Conservation (phyloP, 2,329 filamentous ascomycete species). For the Onygena corvina region DNA sequence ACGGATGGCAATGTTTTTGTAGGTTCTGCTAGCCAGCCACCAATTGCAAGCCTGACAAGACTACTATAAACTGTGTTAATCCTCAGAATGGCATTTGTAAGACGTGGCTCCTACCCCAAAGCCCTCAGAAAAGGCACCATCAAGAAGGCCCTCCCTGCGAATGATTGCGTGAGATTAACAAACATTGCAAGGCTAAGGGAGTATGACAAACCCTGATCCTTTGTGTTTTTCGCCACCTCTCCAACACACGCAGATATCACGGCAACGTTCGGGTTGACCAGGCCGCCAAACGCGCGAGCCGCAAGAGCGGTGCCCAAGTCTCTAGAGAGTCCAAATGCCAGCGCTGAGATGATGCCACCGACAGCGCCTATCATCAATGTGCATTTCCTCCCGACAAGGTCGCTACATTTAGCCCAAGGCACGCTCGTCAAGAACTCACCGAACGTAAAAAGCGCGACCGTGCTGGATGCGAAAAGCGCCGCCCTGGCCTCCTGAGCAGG, state of each 20-base stretch:
- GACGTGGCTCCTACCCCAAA: constrained; percentile 8
- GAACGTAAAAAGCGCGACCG: constrained; percentile 12
- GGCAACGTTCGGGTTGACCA: constrained; percentile 12
- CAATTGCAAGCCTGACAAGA: constrained; percentile 11
- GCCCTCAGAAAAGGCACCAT: constrained; percentile 12
- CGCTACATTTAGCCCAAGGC: constrained; percentile 10
- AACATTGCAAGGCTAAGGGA: not conserved
- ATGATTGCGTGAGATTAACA: not conserved
- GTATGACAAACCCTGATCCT: constrained; percentile 4
- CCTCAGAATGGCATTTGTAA: not conserved
- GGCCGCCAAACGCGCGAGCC: constrained; percentile 10
- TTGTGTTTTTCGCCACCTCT: constrained; percentile 7
- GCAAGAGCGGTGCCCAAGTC: not conserved
- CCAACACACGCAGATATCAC: constrained; percentile 10
- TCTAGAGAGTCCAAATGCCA: constrained; percentile 9
- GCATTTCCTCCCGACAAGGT: constrained; percentile 11
- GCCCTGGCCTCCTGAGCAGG: not conserved
- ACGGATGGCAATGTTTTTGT: constrained; percentile 7
- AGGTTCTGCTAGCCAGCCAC: constrained; percentile 11
- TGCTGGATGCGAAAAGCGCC: constrained; percentile 7
- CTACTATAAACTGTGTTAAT: not conserved
- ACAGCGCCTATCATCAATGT: constrained; percentile 9
- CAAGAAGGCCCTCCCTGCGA: constrained; percentile 11
- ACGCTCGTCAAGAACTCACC: constrained; percentile 11
- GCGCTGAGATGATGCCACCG: constrained; percentile 8